phyloP scores from a whole-genome alignment of 2,329 filamentous ascomycete species.

The Aureobasidium sp. region DNA sequence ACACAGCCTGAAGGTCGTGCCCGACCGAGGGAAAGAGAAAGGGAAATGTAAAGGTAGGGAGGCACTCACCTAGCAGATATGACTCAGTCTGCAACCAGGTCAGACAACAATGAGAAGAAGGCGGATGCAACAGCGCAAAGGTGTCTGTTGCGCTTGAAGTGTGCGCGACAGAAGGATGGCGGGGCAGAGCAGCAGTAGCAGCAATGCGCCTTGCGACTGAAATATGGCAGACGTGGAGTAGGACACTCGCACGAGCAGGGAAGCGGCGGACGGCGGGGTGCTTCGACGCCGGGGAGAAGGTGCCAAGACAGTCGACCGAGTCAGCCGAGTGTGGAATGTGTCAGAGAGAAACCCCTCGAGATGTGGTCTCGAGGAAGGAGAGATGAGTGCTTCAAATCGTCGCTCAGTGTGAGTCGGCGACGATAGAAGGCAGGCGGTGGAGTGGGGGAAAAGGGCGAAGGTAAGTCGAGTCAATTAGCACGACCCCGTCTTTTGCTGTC shows the following conservation, averaged over 20 bases:
- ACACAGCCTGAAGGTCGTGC: slow-evolving; percentile 1
- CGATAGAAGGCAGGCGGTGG: background rate
- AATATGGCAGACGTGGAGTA: slow-evolving; percentile 8
- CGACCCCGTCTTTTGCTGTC: slow-evolving; percentile 14
- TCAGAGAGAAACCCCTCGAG: slow-evolving; percentile 14
- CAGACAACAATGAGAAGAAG: slow-evolving; percentile 1
- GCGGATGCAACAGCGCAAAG: background rate
- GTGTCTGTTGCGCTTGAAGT: background rate
- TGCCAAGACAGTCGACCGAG: slow-evolving; percentile 14
- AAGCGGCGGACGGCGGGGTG: slow-evolving; percentile 14
- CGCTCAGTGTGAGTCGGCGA: background rate
- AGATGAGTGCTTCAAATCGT: background rate
- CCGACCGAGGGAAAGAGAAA: background rate
- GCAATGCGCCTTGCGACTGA: slow-evolving; percentile 11
- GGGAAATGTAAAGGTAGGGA: background rate
- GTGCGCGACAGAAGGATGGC: background rate
- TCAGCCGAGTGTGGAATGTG: slow-evolving; percentile 15
- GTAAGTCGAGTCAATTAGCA: slow-evolving; percentile 4
- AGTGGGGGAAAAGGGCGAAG: slow-evolving; percentile 4
- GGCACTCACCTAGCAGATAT: slow-evolving; percentile 2
- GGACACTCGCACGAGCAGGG: slow-evolving; percentile 12
- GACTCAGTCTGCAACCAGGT: background rate
- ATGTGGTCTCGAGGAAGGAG: background rate
- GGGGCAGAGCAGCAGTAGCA: slow-evolving; percentile 3
- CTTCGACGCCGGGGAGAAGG: slow-evolving; percentile 8